These are phyloP conservation scores for Lignosus rhinocerotis DNA, from an alignment of 1,284 basidiomycete species.

Conservation along the genomic window DNA sequence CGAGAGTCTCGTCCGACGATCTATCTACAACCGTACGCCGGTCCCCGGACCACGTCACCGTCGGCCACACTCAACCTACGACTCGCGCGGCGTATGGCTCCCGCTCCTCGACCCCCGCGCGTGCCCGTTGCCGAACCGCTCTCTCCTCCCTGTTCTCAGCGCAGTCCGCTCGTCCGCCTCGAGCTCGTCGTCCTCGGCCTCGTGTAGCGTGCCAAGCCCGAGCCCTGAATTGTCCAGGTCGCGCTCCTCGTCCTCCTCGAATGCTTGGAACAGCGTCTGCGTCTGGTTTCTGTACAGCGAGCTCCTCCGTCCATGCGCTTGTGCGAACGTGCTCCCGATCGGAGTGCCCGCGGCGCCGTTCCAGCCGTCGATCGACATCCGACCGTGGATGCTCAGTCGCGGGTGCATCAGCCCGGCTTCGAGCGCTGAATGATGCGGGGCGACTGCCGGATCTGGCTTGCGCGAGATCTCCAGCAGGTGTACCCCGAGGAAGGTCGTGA, in stretches of 20 bases:
- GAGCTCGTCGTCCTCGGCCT: conserved; percentile 37
- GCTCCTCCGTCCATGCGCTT: conserved; percentile 42
- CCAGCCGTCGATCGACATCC: conserved; percentile 74
- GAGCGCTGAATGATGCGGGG: conserved; percentile 54
- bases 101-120: conserved; percentile 24
- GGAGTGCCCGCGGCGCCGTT: conserved; percentile 43
- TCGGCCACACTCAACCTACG: conserved; percentile 2
- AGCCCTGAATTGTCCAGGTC: conserved; percentile 31
- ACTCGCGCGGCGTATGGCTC: conserved; percentile 29
- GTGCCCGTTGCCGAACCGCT: conserved; percentile 3
- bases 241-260: conserved; percentile 45
- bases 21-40: neutral
- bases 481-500: conserved; percentile 90
- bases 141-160: conserved; percentile 29
- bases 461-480: conserved; percentile 88
- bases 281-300: conserved; percentile 65
- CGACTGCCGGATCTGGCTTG: conserved; percentile 49
- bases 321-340: conserved; percentile 36
- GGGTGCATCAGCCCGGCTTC: conserved; percentile 81
- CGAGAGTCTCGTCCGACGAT: neutral
- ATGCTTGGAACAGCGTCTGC: conserved; percentile 63
- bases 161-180: conserved; percentile 40
- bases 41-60: neutral
- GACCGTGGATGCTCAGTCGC: conserved; percentile 66
- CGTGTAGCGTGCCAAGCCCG: conserved; percentile 35